phyloP scores from a whole-genome alignment of 75 land plant species.

The Cryptomeria japonica region DNA sequence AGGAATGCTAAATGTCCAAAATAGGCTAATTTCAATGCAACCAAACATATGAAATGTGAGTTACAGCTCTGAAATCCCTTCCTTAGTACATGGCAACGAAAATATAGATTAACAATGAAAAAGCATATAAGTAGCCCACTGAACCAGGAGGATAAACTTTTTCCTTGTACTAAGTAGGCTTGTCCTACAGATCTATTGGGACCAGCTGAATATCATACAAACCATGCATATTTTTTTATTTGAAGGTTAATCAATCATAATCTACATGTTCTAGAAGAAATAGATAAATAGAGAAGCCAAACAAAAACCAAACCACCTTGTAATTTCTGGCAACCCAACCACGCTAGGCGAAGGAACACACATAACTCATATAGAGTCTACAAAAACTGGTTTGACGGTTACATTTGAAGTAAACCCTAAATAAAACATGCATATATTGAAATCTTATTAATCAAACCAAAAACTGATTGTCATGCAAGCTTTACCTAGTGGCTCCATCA shows the following conservation, averaged over 20 bases:
- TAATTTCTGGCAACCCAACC: conserved; percentile 57
- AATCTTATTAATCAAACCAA: background rate
- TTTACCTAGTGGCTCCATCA: conserved; percentile 70
- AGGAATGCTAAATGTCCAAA: too few relatives aligned
- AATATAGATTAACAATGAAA: background rate
- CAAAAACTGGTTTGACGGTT: conserved; percentile 5
- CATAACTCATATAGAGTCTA: conserved; percentile 52
- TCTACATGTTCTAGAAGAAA: background rate
- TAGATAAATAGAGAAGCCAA: background rate
- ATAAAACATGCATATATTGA: background rate
- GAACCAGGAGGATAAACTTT: conserved; percentile 72
- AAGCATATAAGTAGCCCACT: conserved; percentile 26
- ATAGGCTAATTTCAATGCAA: background rate
- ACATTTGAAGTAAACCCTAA: background rate
- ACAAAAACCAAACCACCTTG: conserved; percentile 35
- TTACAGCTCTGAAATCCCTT: background rate
- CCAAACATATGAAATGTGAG: too few relatives aligned
- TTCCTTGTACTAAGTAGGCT: conserved; percentile 85
- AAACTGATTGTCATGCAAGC: background rate
- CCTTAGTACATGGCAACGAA: background rate
- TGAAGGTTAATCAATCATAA: background rate
- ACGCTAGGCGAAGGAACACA: conserved; percentile 63
- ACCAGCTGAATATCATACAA: conserved; percentile 68
- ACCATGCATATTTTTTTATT: conserved; percentile 22
- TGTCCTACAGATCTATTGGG: conserved; percentile 54